Percentiles rank a stretch among this genome's conserved stretches.
These are phyloP conservation scores for Cymbidium sinense DNA, from an alignment of 106 monocot genomes.

Conservation along the genomic window DNA sequence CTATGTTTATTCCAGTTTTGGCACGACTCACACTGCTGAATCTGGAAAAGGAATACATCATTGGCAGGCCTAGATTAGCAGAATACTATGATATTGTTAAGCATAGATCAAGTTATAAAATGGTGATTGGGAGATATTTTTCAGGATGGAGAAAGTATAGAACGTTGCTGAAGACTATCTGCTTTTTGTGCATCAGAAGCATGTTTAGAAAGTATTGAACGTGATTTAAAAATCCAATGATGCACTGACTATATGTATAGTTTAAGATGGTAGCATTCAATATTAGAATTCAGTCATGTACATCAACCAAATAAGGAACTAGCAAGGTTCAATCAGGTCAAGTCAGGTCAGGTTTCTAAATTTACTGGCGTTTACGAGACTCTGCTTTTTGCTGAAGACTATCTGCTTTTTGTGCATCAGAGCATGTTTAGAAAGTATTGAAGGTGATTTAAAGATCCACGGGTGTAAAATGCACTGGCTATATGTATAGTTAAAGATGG, in stretches of 20 bases:
- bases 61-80: slow-evolving; percentile 49
- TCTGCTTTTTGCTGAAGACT: slow-evolving; percentile 65
- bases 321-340: not conserved
- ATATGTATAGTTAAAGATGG: slow-evolving; percentile 1
- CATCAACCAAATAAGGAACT: not conserved
- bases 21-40: slow-evolving; percentile 53
- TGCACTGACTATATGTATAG: not conserved
- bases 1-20: slow-evolving; percentile 87
- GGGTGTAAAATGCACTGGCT: not conserved
- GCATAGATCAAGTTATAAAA: slow-evolving; percentile 54
- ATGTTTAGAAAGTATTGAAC: slow-evolving; percentile 54
- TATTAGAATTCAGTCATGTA: not conserved
- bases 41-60: slow-evolving; percentile 64
- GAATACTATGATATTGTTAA: slow-evolving; percentile 65
- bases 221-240: not conserved
- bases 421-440: slow-evolving; percentile 59
- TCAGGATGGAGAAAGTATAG: slow-evolving; percentile 77
- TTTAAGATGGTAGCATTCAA: not conserved
- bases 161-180: slow-evolving; percentile 58
- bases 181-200: slow-evolving; percentile 63
- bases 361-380: no score
- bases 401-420: slow-evolving; percentile 63
- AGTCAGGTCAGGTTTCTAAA: not conserved
- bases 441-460: not conserved
- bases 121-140: slow-evolving; percentile 80